Conservation (phyloP, 768 basidiomycete genomes). For the Asterophora parasitica region DNA sequence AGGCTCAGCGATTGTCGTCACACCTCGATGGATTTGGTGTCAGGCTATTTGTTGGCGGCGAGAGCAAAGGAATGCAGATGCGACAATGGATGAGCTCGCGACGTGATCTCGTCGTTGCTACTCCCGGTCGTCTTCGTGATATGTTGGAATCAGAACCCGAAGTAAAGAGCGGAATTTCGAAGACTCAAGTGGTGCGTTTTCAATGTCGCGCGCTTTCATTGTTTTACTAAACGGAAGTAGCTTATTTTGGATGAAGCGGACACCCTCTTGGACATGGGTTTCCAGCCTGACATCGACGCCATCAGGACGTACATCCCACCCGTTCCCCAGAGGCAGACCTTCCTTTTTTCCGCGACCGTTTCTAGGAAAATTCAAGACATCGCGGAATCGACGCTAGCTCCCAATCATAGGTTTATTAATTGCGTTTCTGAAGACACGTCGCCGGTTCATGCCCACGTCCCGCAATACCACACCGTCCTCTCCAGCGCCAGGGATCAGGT, state of each 20-base stretch:
- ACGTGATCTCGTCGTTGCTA: constrained; percentile 83
- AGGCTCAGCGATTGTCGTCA: constrained; percentile 61
- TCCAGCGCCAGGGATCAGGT: constrained; percentile 62
- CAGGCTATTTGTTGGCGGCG: constrained; percentile 74
- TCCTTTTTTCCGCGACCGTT: constrained; percentile 89
- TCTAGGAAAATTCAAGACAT: constrained; percentile 67
- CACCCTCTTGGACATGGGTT: constrained; percentile 88
- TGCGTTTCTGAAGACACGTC: constrained; percentile 57
- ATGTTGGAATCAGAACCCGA: constrained; percentile 54
- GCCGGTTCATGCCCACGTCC: constrained; percentile 69
- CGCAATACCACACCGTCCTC: constrained; percentile 79
- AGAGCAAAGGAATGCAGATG: constrained; percentile 60
- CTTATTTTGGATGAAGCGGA: constrained; percentile 93
- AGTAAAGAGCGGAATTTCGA: constrained; percentile 46
- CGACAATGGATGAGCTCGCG: constrained; percentile 57
- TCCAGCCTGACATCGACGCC: constrained; percentile 77
- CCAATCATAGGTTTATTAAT: constrained; percentile 68
- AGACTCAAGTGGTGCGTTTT: constrained; percentile 53
- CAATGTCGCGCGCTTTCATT: constrained; percentile 4
- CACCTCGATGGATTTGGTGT: constrained; percentile 66
- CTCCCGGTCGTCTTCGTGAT: constrained; percentile 85
- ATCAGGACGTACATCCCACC: constrained; percentile 63
- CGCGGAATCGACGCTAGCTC: constrained; percentile 53
- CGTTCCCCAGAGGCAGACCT: constrained; percentile 71
- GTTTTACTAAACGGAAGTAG: constrained; percentile 30